These are phyloP conservation scores for Candida dubliniensis DNA, from an alignment of 1,139 yeast species.

Conservation along the genomic window DNA sequence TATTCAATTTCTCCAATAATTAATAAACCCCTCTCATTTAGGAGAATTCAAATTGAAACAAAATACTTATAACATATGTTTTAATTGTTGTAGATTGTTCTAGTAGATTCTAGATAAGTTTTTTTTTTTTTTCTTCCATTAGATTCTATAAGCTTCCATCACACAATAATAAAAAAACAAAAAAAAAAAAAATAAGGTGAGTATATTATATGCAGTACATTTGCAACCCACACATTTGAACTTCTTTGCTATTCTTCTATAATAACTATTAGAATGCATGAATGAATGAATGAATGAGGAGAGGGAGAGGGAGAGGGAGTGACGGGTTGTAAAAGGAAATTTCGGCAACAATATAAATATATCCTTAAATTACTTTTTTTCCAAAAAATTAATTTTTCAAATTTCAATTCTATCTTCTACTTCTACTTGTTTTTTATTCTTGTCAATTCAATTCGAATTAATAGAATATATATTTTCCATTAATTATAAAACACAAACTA, in stretches of 20 bases:
- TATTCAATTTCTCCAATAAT: too few relatives aligned
- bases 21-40: too few relatives aligned
- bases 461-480: conserved; percentile 1
- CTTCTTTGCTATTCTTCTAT: too few relatives aligned
- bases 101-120: neutral
- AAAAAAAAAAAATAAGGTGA: neutral
- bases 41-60: too few relatives aligned
- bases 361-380: neutral
- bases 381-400: neutral
- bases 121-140: neutral
- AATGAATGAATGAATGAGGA: too few relatives aligned
- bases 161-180: too few relatives aligned
- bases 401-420: neutral
- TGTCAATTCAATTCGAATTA: conserved; percentile 4
- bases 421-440: neutral
- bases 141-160: neutral
- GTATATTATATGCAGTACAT: neutral
- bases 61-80: too few relatives aligned
- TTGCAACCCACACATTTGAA: neutral
- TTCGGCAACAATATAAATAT: neutral
- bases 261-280: too few relatives aligned
- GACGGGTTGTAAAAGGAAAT: too few relatives aligned
- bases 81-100: neutral
- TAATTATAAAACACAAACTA: neutral
- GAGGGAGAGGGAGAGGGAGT: too few relatives aligned